Percentiles rank a stretch among this genome's conserved stretches.
These are phyloP conservation scores for Apophysomyces ossiformis DNA, from an alignment of 371 early-diverging fungal species.

Conservation along the genomic window DNA sequence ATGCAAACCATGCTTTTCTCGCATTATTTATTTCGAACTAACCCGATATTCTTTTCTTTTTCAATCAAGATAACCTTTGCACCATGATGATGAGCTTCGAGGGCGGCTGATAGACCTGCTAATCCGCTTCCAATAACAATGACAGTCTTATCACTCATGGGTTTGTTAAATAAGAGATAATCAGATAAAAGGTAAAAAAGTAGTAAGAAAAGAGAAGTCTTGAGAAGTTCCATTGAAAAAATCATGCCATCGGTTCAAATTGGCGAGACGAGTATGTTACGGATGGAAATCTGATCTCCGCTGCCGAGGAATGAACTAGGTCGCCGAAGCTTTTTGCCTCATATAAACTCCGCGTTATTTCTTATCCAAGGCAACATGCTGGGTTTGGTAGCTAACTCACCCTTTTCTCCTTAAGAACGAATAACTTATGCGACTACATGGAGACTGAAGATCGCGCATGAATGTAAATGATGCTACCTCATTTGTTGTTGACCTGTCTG, in stretches of 20 bases:
- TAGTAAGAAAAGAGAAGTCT: constrained; percentile 19
- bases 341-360: too few relatives aligned
- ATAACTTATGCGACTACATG: background rate
- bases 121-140: constrained; percentile 82
- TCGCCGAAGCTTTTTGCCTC: too few relatives aligned
- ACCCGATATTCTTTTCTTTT: constrained; percentile 74
- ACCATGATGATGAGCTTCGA: constrained; percentile 69
- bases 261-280: too few relatives aligned
- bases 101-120: constrained; percentile 81
- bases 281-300: too few relatives aligned
- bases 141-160: constrained; percentile 28
- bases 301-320: too few relatives aligned
- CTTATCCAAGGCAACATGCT: too few relatives aligned
- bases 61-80: constrained; percentile 74
- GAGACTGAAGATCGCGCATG: background rate
- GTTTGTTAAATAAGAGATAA: constrained; percentile 13
- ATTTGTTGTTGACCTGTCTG: too few relatives aligned
- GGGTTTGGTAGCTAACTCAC: too few relatives aligned
- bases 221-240: constrained; percentile 6
- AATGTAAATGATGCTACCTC: too few relatives aligned
- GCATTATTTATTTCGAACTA: background rate
- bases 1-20: background rate
- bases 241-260: too few relatives aligned
- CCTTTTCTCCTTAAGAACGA: background rate
- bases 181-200: constrained; percentile 17